Base-by-base conservation (phyloP, 2,329 filamentous ascomycete species). In the Venturia asperata region DNA sequence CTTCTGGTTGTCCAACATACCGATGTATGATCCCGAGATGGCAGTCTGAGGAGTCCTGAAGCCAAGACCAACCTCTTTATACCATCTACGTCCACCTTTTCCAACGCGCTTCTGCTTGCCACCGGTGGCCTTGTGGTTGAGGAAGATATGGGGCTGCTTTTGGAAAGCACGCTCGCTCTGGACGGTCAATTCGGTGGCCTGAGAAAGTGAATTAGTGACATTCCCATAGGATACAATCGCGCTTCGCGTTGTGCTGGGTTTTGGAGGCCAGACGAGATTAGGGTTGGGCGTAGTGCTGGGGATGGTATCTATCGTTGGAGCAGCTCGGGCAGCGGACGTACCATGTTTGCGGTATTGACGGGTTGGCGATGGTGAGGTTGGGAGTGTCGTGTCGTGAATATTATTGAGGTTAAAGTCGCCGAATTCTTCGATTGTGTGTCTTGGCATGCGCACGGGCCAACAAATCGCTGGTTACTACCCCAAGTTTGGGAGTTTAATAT, bases 101-200 rank as follows among this genome's bases (percentile, higher is more conserved):
- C 92, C 92, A 75, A 89, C 89, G 80, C 88, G 82, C 76, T 82
- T 88, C 81, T 84, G 83, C 80, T 89, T 91, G 82, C 90, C 65
- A 64, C 87, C 82, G 86, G 92, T 91, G 81, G 85, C 83, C 89
- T 99, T 99, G 79, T 89, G 85, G 89, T 97, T 97, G 78, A 90
- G 87, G 91, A 97, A 99, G 87, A 99, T 96, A 84, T 99, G 94
- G 81, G 94, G 94, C 87, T 99, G 93, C 89, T 65, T 68, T 37
- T 97, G 94, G 91, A 90, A 99, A 87, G 94, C 94, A 85, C 94
- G 93, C 89, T 99, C 94, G 81, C 91, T 95, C 89, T 99, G 94
- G 83, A 99, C 94, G 81, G 76, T 77, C 71, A 77, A 73, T 72
- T 77, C 76, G 73, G 76, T 77, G 70, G 76, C 76, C 76, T 58